Base-by-base conservation (phyloP, 306 rosid species). In the Casuarina equisetifolia region DNA sequence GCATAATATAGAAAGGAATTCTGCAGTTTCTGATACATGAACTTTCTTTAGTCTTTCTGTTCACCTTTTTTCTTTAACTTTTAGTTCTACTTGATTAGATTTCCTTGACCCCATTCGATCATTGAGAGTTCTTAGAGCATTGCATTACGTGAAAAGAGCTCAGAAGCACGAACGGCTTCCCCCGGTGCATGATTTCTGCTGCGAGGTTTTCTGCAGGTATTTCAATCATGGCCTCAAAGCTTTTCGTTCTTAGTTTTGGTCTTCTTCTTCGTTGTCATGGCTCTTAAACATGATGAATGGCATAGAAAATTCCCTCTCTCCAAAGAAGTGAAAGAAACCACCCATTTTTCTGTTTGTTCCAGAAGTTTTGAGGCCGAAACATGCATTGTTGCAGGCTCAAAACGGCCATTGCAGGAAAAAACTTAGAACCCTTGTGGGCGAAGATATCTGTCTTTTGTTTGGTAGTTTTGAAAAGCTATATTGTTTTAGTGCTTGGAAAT, bases 21-120 rank as follows among this genome's bases (percentile, higher is more conserved):
- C 67, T 16, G 5, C 3, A 40, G 49, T 66, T 43, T 66, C 46
- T 42, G 35, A 40, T 39, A 3, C 48, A 1, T 40, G 48, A 42
- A 63, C 25, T 63, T 9, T 58, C 11, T 58, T 25, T 6, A 9
- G 32, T 54, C 10, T 35, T 45, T 46, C 19, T 6, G 19, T 35
- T 42, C 20, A 25, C 39, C 11, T 49, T 9, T 36, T 16, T 63
- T 6, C 15, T 13, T 63, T 2, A 25, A 5, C 0, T 17, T 11
- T 3, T 64, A 38, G 2, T 16, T 39, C 48, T 15, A 36, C 32
- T 64, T 3, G 0, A 8, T 58, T 16, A 70, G 77, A 61, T 76
- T 76, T 62, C 13, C 74, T 51, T 77, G 78, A 72, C 82, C 85
- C 79, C 79, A 77, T 67, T 77, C 48, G 44, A 46, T 73, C 69